Evolutionary conservation across 495 filamentous ascomycete species (phyloP), one percentile per base, ranked within the genome.

Genomic region (Talaromyces proteolyticus): DNA sequence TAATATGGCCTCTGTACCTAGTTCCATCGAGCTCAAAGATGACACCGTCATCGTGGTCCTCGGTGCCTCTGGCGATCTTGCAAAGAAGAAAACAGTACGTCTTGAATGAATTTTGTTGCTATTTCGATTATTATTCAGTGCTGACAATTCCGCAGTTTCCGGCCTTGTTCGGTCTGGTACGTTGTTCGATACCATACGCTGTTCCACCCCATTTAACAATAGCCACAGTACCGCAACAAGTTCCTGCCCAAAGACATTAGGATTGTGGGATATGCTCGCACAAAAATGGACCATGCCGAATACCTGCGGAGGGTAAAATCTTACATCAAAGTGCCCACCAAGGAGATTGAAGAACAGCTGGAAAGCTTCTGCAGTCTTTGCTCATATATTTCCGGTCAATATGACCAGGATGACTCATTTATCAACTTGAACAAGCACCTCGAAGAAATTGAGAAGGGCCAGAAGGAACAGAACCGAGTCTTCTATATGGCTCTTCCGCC

Each of bases 401-500:
- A 99, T 61, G 94, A 99, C 69, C 78, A 93, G 64, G 94, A 96
- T 63, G 94, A 96, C 43, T 91, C 91, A 17, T 99, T 99, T 72
- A 69, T 85, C 65, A 78, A 85, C 56, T 84, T 99, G 53, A 84
- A 86, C 62, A 85, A 90, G 63, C 94, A 99, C 67, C 74, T 99
- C 23, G 84, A 93, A 60, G 82, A 92, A 56, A 69, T 96, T 37
- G 94, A 99, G 76, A 76, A 85, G 56, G 86, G 81, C 45, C 82
- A 83, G 49, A 79, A 84, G 57, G 88, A 95, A 72, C 86, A 86
- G 49, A 86, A 99, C 70, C 79, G 94, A 54, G 79, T 99, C 50
- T 99, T 97, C 74, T 99, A 99, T 78, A 99, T 99, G 94, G 94
- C 94, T 2, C 76, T 99, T 19, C 94, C 94, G 1, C 94, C 94